These are phyloP conservation scores for Metschnikowia arizonensis DNA, from an alignment of 805 yeast species.

Conservation along the genomic window DNA sequence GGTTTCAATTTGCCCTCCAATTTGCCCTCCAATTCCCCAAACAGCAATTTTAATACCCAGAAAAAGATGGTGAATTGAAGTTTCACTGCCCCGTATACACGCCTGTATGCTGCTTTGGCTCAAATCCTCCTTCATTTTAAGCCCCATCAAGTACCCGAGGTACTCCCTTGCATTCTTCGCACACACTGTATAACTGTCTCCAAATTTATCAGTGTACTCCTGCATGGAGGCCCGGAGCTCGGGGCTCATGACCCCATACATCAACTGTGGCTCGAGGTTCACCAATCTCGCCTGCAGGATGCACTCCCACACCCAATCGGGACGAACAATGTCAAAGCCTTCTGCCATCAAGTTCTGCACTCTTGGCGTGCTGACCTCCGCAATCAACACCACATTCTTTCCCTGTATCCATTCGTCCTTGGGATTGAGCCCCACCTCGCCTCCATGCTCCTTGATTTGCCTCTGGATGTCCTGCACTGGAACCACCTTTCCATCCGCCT, in stretches of 20 bases:
- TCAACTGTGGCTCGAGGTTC: slow-evolving; percentile 58
- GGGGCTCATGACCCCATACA: slow-evolving; percentile 39
- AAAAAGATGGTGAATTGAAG: slow-evolving; percentile 33
- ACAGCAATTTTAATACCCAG: slow-evolving; percentile 32
- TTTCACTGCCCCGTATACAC: background rate
- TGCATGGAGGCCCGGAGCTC: slow-evolving; percentile 18
- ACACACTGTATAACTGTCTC: slow-evolving; percentile 53
- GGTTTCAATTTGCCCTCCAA: too few species aligned
- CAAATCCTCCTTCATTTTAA: slow-evolving; percentile 12
- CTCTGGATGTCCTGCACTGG: slow-evolving; percentile 33
- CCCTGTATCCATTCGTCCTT: slow-evolving; percentile 11
- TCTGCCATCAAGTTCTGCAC: slow-evolving; percentile 22
- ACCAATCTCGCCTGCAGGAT: slow-evolving; percentile 39
- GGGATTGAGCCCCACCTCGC: slow-evolving; percentile 29
- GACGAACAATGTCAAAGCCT: slow-evolving; percentile 60
- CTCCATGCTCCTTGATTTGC: slow-evolving; percentile 49
- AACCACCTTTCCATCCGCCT: slow-evolving; percentile 24
- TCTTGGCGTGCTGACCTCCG: slow-evolving; percentile 28
- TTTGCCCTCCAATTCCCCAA: too few species aligned
- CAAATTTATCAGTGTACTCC: slow-evolving; percentile 50
- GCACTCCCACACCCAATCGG: slow-evolving; percentile 73
- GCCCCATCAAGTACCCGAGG: slow-evolving; percentile 8
- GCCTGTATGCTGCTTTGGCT: slow-evolving; percentile 1
- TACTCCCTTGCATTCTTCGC: slow-evolving; percentile 12
- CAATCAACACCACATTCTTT: slow-evolving; percentile 19